Evolutionary conservation across 768 basidiomycete genomes (phyloP), one percentile per base, ranked within the genome.

Genomic region (Pulveroboletus sp.): DNA sequence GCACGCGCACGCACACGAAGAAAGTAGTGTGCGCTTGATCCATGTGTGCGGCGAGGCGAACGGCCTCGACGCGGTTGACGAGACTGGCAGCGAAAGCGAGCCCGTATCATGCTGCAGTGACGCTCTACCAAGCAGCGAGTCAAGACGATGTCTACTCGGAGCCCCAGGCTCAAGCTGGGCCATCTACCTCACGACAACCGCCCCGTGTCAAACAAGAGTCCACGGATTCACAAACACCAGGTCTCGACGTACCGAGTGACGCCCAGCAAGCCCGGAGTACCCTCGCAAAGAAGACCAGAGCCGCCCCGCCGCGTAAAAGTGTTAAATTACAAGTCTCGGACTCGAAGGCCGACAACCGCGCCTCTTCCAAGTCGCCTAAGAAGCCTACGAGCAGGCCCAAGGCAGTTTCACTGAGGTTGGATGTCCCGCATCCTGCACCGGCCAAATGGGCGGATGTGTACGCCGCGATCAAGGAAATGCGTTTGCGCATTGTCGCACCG

Each of bases 381-480:
- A 55, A 59, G 12, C 75, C 73, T 1, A 76, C 80, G 2, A 73
- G 73, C 56, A 88, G 85, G 63, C 59, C 62, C 3, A 88, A 83
- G 59, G 62, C 71, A 1, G 76, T 85, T n/a, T 75, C 72, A 46
- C 76, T 77, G 50, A 63, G 73, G 1, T 68, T 90, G 18, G 75
- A 67, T 3, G 71, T 66, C 0, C 83, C 89, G 0, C 87, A 91
- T 57, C 81, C 86, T 0, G 72, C 80, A 1, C 91, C 90, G 8
- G 63, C 66, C 28, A 63, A 68, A 35, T 93, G 91, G 90, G 68
- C 69, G 37, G 81, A 89, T 52, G 76, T 75, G 4, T 94, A 91
- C 59, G 76, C 77, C 27, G 69, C 76, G 1, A 92, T 93, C 40
- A 83, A 83, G 59, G 74, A 75, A 44, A 93, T 93, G 90, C 78